phyloP scores from a whole-genome alignment of 192 early-diverging fungal genomes.

The Chytriomyces sp. region DNA sequence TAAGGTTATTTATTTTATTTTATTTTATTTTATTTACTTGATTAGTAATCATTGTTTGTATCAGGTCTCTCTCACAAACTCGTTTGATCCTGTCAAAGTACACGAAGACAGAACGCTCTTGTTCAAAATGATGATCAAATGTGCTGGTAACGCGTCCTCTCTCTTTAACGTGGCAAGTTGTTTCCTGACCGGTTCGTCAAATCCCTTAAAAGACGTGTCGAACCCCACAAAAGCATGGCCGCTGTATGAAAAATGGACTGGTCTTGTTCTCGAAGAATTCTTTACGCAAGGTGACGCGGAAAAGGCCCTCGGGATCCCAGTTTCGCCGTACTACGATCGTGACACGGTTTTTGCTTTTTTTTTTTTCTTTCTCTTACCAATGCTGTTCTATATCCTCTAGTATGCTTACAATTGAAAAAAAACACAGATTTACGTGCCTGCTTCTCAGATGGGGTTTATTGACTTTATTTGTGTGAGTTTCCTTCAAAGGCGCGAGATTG shows the following conservation, averaged over 20 bases:
- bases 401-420: too few relatives aligned
- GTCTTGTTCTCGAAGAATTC: conserved; percentile 54
- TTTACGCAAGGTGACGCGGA: conserved; percentile 55
- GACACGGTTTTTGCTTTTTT: conserved; percentile 28
- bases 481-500: too few relatives aligned
- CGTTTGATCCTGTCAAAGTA: conserved; percentile 45
- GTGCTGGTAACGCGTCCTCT: conserved; percentile 31
- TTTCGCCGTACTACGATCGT: conserved; percentile 56
- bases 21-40: background rate
- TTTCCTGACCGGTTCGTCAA: too few relatives aligned
- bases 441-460: conserved; percentile 58
- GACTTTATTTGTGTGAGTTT: conserved; percentile 51
- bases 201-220: conserved; percentile 43
- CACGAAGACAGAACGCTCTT: conserved; percentile 53
- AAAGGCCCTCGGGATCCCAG: conserved; percentile 45
- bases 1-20: conserved; percentile 38
- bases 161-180: too few relatives aligned
- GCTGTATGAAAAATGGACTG: conserved; percentile 50
- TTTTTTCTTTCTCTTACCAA: background rate
- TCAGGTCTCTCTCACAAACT: conserved; percentile 38
- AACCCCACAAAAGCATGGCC: conserved; percentile 54
- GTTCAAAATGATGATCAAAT: conserved; percentile 60
- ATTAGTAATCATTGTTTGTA: background rate
- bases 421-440: conserved; percentile 49
- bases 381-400: background rate